Conservation (phyloP, 768 basidiomycete genomes). For the Phaffia australis region DNA sequence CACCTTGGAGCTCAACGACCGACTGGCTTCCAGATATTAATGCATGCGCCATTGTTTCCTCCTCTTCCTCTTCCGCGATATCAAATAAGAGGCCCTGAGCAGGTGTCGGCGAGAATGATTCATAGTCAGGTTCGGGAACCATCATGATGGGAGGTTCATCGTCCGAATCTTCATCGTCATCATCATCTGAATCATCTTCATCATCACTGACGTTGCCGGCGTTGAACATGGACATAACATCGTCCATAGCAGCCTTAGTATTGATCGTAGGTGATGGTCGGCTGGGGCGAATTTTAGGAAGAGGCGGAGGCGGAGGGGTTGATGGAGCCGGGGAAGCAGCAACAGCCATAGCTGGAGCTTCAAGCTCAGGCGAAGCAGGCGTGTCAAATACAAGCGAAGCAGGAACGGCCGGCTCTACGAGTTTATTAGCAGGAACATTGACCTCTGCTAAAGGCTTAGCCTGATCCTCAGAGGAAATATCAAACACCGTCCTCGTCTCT, state of each 20-base stretch:
- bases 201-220: slow-evolving; percentile 30
- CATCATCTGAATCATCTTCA: slow-evolving; percentile 34
- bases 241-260: slow-evolving; percentile 85
- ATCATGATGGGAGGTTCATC: slow-evolving; percentile 28
- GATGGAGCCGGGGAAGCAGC: slow-evolving; percentile 12
- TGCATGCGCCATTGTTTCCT: background rate
- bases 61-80: background rate
- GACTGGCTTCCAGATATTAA: background rate
- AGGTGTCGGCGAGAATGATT: slow-evolving; percentile 39
- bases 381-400: slow-evolving; percentile 1
- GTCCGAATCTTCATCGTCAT: slow-evolving; percentile 28
- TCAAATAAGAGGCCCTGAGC: slow-evolving; percentile 30
- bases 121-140: slow-evolving; percentile 29
- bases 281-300: slow-evolving; percentile 13
- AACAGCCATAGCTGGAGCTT: slow-evolving; percentile 34
- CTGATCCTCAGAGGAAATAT: too few relatives aligned
- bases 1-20: slow-evolving; percentile 3
- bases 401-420: background rate
- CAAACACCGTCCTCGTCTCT: too few relatives aligned
- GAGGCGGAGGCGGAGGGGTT: background rate
- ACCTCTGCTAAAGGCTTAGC: too few relatives aligned
- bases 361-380: background rate
- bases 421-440: too few relatives aligned
- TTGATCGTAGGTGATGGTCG: slow-evolving; percentile 67
- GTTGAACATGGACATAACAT: slow-evolving; percentile 95